Percentiles rank a stretch among this genome's conserved stretches.
These are phyloP conservation scores for Cruciata laevipes DNA, from an alignment of 257 asterid genomes.

Conservation along the genomic window DNA sequence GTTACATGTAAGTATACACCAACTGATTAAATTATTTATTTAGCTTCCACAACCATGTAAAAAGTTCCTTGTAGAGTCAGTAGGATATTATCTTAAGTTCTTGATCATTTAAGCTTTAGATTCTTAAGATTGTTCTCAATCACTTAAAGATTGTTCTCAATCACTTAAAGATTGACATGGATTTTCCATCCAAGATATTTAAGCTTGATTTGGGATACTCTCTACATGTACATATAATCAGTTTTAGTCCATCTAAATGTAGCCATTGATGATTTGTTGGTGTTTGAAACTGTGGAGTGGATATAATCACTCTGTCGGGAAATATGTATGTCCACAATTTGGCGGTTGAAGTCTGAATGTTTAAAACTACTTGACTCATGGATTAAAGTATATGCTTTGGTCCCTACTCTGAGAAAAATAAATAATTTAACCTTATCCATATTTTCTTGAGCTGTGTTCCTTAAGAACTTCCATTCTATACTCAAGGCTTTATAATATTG, in stretches of 20 bases:
- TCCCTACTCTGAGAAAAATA: too few relatives aligned
- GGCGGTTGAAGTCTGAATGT: background rate
- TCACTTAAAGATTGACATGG: background rate
- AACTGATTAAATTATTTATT: background rate
- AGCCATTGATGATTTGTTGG: background rate
- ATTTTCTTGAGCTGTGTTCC: background rate
- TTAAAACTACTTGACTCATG: background rate
- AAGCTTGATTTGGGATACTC: background rate
- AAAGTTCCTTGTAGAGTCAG: too few relatives aligned
- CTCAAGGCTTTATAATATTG: background rate
- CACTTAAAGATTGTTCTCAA: background rate
- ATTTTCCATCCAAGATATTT: background rate
- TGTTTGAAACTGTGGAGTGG: background rate
- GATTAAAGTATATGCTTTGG: too few relatives aligned
- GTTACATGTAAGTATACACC: constrained; percentile 38
- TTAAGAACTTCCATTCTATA: background rate
- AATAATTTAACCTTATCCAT: background rate
- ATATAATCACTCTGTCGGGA: background rate
- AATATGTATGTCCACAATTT: background rate
- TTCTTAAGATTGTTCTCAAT: background rate
- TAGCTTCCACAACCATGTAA: constrained; percentile 1
- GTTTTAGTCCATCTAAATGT: background rate
- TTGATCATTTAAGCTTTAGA: background rate
- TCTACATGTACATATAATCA: background rate
- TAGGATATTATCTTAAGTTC: background rate